phyloP scores from a whole-genome alignment of 805 yeast species.

The Isabelozyma gotoi region DNA sequence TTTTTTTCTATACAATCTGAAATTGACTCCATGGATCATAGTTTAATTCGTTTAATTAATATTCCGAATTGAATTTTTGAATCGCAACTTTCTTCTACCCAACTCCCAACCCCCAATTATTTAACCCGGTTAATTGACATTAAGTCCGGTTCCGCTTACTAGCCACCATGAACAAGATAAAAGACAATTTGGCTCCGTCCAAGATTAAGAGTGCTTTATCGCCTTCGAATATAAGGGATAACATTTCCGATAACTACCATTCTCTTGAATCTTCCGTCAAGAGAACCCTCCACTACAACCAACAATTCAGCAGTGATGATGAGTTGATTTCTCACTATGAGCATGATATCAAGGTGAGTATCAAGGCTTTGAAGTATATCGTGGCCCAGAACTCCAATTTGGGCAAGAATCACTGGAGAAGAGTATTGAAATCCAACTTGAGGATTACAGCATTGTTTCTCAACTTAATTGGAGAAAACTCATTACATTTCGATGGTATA shows the following conservation, averaged over 20 bases:
- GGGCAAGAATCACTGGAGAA: slow-evolving; percentile 25
- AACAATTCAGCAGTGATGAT: slow-evolving; percentile 32
- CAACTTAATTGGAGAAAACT: slow-evolving; percentile 29
- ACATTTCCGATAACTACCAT: not conserved
- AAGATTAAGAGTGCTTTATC: not conserved
- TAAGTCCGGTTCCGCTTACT: too few species aligned
- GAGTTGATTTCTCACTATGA: slow-evolving; percentile 41
- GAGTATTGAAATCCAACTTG: slow-evolving; percentile 30
- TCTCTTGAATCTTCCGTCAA: slow-evolving; percentile 9
- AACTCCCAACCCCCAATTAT: too few species aligned
- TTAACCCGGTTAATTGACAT: not conserved
- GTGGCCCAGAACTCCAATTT: slow-evolving; percentile 22
- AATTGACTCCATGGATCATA: not conserved
- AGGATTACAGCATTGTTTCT: slow-evolving; percentile 29
- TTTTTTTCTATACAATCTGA: not conserved
- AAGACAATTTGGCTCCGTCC: slow-evolving; percentile 8
- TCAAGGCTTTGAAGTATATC: slow-evolving; percentile 45
- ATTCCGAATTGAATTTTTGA: too few species aligned
- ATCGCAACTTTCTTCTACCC: too few species aligned
- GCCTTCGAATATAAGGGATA: not conserved
- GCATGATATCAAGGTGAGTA: slow-evolving; percentile 40
- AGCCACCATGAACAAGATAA: slow-evolving; percentile 10
- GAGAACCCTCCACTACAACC: slow-evolving; percentile 7
- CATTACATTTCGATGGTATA: slow-evolving; percentile 36
- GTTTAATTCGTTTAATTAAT: too few species aligned